phyloP scores from a whole-genome alignment of 257 asterid genomes.

The Solanum bukasovii region DNA sequence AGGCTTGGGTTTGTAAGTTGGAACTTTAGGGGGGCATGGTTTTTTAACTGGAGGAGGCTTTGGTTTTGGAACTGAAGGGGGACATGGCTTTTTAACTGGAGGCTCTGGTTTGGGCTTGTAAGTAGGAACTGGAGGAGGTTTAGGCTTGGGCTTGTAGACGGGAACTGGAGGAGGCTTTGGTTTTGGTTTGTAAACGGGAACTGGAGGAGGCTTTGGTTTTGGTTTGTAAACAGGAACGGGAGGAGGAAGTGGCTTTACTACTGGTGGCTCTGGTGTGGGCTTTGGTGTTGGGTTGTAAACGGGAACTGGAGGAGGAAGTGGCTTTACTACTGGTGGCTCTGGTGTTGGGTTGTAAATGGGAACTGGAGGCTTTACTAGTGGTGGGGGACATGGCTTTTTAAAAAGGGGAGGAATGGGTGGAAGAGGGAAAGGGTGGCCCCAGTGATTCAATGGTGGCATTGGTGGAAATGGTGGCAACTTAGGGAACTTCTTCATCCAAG shows the following conservation, averaged over 20 bases:
- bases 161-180: conserved; percentile 23
- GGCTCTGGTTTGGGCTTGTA: conserved; percentile 17
- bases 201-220: conserved; percentile 13
- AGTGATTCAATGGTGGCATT: conserved; percentile 25
- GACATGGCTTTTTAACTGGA: not conserved
- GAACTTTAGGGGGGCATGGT: not conserved
- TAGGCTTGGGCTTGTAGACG: conserved; percentile 3
- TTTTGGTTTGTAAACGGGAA: not conserved
- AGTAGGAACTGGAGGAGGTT: not conserved
- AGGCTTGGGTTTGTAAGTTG: not conserved
- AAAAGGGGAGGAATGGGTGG: conserved; percentile 13
- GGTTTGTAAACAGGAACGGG: not conserved
- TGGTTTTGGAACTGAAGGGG: conserved; percentile 7
- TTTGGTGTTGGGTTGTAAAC: conserved; percentile 8
- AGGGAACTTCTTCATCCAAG: conserved; percentile 10
- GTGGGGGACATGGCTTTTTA: conserved; percentile 26
- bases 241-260: not conserved
- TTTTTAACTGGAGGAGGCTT: not conserved
- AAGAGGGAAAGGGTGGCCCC: conserved; percentile 17
- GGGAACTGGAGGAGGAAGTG: not conserved
- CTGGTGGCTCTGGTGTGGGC: conserved; percentile 22
- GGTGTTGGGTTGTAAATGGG: conserved; percentile 12
- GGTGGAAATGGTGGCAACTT: conserved; percentile 22
- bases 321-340: conserved; percentile 10
- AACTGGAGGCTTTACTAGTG: conserved; percentile 4